phyloP scores from a whole-genome alignment of 1,139 yeast species.

The Yueomyces sp. region DNA sequence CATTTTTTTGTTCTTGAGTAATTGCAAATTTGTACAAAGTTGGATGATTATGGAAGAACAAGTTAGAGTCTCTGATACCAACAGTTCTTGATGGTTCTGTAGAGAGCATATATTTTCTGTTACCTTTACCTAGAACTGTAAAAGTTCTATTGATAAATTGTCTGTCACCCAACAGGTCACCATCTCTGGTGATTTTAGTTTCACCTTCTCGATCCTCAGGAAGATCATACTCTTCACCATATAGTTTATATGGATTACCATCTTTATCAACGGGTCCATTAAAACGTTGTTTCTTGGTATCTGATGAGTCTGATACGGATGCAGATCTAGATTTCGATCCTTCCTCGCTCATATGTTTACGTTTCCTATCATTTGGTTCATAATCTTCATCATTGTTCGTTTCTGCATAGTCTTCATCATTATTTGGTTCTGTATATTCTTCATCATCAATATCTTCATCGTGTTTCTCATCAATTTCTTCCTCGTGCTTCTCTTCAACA shows the following conservation, averaged over 20 bases:
- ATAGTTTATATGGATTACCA: conserved; percentile 39
- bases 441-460: conserved; percentile 16
- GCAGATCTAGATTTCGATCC: conserved; percentile 14
- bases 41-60: conserved; percentile 74
- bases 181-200: conserved; percentile 54
- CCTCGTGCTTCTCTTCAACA: not conserved
- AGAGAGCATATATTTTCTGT: conserved; percentile 71
- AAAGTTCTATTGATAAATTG: conserved; percentile 72
- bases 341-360: conserved; percentile 9
- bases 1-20: conserved; percentile 68
- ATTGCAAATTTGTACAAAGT: conserved; percentile 60
- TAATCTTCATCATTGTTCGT: conserved; percentile 12
- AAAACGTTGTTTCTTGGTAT: conserved; percentile 10
- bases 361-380: conserved; percentile 4
- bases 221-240: conserved; percentile 72
- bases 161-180: conserved; percentile 65
- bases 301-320: conserved; percentile 7
- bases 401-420: not conserved
- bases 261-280: conserved; percentile 26
- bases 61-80: conserved; percentile 88
- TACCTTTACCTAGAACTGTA: conserved; percentile 63
- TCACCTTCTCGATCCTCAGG: conserved; percentile 76
- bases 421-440: conserved; percentile 2
- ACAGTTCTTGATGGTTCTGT: conserved; percentile 94
- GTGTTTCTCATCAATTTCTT: conserved; percentile 1